These are phyloP conservation scores for Miamiensis avidus DNA, from an alignment of 169 alveolate species.

Conservation along the genomic window DNA sequence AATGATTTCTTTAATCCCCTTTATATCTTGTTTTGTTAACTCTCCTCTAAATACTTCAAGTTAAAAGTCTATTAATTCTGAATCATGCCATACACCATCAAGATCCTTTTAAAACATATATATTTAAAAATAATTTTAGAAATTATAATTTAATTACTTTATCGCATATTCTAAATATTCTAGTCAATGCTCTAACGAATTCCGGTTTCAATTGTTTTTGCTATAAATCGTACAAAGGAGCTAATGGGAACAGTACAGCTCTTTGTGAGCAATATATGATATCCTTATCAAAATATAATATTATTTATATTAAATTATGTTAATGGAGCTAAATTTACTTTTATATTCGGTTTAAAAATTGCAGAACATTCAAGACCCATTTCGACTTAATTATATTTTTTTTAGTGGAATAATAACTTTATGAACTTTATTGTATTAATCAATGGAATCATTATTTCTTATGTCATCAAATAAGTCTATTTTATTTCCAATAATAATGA, in stretches of 20 bases:
- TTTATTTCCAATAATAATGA: slow-evolving; percentile 76
- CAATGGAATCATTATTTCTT: slow-evolving; percentile 2
- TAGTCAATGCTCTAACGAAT: slow-evolving; percentile 62
- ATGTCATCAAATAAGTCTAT: slow-evolving; percentile 49
- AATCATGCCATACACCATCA: slow-evolving; percentile 55
- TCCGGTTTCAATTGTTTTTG: slow-evolving; percentile 54
- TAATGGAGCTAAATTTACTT: not conserved
- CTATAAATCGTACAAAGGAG: slow-evolving; percentile 68
- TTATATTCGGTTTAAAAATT: no score
- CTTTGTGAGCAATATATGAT: slow-evolving; percentile 66
- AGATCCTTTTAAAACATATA: slow-evolving; percentile 20
- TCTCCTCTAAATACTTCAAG: slow-evolving; percentile 59
- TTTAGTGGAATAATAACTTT: slow-evolving; percentile 7
- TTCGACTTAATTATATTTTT: slow-evolving; percentile 16
- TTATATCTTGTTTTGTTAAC: slow-evolving; percentile 49
- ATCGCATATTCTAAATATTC: slow-evolving; percentile 75
- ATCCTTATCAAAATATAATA: slow-evolving; percentile 32
- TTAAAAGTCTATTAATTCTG: slow-evolving; percentile 60
- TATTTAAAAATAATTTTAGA: no score
- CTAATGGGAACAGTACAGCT: slow-evolving; percentile 72
- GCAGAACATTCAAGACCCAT: not conserved
- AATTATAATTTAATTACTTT: not conserved
- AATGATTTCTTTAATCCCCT: slow-evolving; percentile 66
- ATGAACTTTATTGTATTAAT: slow-evolving; percentile 20
- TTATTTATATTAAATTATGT: no score